phyloP scores from a whole-genome alignment of 164 flowering plant species.

The Piper longum region DNA sequence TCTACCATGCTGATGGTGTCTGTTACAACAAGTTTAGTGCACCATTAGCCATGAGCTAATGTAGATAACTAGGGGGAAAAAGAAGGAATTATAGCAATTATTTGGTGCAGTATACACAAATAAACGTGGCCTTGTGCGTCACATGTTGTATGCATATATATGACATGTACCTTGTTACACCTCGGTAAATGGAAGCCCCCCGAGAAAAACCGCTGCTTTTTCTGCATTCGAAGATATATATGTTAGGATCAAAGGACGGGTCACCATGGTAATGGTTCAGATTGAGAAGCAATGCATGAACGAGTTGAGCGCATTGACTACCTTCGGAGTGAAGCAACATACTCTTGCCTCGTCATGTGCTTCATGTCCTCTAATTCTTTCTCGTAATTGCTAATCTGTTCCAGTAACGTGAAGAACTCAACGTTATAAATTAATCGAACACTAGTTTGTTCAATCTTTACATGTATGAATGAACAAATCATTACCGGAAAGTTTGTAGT shows the following conservation, averaged over 20 bases:
- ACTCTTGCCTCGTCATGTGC: conserved; percentile 94
- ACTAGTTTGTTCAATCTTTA: no score
- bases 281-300: neutral
- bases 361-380: conserved; percentile 90
- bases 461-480: neutral
- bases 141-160: no score
- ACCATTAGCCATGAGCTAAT: no score
- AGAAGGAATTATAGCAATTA: no score
- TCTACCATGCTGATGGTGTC: conserved; percentile 93
- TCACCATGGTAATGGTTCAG: neutral
- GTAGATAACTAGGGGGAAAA: no score
- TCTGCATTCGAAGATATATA: conserved; percentile 25
- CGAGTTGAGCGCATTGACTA: conserved; percentile 9
- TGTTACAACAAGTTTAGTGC: conserved; percentile 6
- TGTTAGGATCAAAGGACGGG: neutral
- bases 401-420: no score
- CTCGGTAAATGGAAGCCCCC: conserved; percentile 90
- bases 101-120: no score
- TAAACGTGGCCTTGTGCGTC: no score
- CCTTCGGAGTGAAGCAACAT: conserved; percentile 84
- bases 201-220: conserved; percentile 96
- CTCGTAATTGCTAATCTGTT: conserved; percentile 64
- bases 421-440: no score
- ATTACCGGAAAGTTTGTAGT: conserved; percentile 81
- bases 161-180: conserved; percentile 63